Evolutionary conservation across 2,329 filamentous ascomycete species (phyloP).

Genomic region (Colletotrichum sp.): DNA sequence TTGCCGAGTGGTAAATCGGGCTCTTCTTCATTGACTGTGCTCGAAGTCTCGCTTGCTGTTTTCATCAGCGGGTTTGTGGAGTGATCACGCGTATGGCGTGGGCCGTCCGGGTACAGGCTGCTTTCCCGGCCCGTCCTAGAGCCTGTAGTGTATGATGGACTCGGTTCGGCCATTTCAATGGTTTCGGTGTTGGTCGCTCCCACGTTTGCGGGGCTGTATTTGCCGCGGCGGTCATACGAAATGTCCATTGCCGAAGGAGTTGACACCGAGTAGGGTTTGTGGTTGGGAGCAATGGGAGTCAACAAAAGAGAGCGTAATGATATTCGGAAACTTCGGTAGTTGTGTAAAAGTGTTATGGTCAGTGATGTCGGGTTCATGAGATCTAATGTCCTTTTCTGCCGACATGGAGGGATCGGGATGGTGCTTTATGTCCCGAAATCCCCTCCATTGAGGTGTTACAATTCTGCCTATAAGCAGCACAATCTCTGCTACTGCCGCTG

Average conservation of each 20-base stretch:
- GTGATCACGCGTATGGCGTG: neutral
- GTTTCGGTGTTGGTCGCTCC: neutral
- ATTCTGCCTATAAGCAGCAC: neutral
- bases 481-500: neutral
- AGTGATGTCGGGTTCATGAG: neutral
- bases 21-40: neutral
- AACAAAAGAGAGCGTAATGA: neutral
- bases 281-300: neutral
- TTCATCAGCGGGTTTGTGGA: neutral
- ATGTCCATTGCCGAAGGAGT: neutral
- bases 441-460: neutral
- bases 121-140: neutral
- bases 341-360: neutral
- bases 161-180: neutral
- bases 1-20: conserved; percentile 27
- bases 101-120: neutral
- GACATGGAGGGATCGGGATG: neutral
- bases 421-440: neutral
- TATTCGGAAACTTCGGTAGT: neutral
- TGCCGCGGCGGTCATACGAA: neutral
- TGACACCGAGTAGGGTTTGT: neutral
- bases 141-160: neutral
- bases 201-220: neutral
- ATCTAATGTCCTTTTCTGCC: neutral
- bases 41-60: neutral